A percentile compares a stretch with the other conserved stretches of the same genome.
phyloP scores from a whole-genome alignment of 768 basidiomycete genomes.

The Coprinellus aureogranulatus region DNA sequence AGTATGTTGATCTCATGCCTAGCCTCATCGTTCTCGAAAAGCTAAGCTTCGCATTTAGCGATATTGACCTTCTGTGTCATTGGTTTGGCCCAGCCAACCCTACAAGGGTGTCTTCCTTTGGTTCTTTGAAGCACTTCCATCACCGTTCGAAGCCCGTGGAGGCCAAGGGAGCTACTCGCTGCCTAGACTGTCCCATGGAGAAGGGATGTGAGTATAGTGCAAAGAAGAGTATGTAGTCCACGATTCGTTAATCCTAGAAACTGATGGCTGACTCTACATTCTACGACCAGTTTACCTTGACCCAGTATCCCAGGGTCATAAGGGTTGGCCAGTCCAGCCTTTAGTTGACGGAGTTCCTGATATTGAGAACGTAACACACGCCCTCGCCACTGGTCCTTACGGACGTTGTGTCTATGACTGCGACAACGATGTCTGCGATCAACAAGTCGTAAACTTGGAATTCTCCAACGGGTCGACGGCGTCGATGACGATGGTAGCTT shows the following conservation, averaged over 20 bases:
- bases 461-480: slow-evolving; percentile 79
- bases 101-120: slow-evolving; percentile 77
- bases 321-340: slow-evolving; percentile 63
- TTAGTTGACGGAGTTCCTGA: slow-evolving; percentile 82
- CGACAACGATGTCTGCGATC: slow-evolving; percentile 84
- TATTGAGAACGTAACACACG: slow-evolving; percentile 78
- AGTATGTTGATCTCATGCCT: slow-evolving; percentile 49
- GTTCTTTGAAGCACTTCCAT: slow-evolving; percentile 80
- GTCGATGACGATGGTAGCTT: slow-evolving; percentile 89
- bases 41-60: slow-evolving; percentile 42
- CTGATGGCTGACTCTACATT: slow-evolving; percentile 7
- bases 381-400: slow-evolving; percentile 68
- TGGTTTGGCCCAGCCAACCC: slow-evolving; percentile 70
- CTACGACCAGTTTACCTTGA: slow-evolving; percentile 72
- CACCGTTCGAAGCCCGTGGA: slow-evolving; percentile 65
- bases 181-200: slow-evolving; percentile 73
- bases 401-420: slow-evolving; percentile 85
- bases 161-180: slow-evolving; percentile 69
- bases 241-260: not conserved
- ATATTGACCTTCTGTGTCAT: slow-evolving; percentile 80
- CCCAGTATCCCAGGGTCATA: slow-evolving; percentile 54
- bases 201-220: slow-evolving; percentile 81
- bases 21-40: not conserved
- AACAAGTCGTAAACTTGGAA: slow-evolving; percentile 88
- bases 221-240: slow-evolving; percentile 61